These are phyloP conservation scores for Phlyctochytrium planicorne DNA, from an alignment of 192 early-diverging fungal genomes.

Conservation along the genomic window DNA sequence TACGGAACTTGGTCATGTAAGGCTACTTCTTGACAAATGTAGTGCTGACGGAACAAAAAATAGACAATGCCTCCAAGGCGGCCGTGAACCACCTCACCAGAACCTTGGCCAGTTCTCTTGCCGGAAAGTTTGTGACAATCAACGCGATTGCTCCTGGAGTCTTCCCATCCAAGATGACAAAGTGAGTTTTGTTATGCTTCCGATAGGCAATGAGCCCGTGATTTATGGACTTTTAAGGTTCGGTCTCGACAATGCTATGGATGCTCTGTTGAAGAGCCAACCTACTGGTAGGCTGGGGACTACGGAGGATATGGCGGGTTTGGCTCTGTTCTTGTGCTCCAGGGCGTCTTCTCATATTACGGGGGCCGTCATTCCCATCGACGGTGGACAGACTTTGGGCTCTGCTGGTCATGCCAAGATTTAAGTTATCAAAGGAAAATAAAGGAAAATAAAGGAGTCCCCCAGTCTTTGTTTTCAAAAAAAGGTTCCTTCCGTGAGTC, in stretches of 20 bases:
- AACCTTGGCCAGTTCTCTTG: slow-evolving; percentile 36
- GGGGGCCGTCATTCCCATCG: slow-evolving; percentile 78
- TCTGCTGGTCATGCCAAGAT: slow-evolving; percentile 7
- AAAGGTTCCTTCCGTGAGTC: too few species aligned
- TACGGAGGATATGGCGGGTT: slow-evolving; percentile 83
- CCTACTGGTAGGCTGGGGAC: slow-evolving; percentile 78
- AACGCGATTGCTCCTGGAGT: slow-evolving; percentile 56
- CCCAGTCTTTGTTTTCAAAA: too few species aligned
- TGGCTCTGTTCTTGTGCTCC: slow-evolving; percentile 74
- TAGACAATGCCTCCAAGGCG: slow-evolving; percentile 48
- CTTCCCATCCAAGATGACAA: slow-evolving; percentile 52
- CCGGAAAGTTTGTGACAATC: slow-evolving; percentile 34
- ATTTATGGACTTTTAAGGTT: slow-evolving; percentile 46
- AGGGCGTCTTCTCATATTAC: slow-evolving; percentile 77
- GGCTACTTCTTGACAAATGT: slow-evolving; percentile 3
- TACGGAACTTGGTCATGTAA: slow-evolving; percentile 48
- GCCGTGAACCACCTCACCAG: slow-evolving; percentile 59
- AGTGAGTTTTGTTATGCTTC: slow-evolving; percentile 31
- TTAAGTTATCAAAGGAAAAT: slow-evolving; percentile 28
- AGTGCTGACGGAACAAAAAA: slow-evolving; percentile 3
- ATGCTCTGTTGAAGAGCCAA: slow-evolving; percentile 33
- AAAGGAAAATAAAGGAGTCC: too few species aligned
- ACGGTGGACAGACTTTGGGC: slow-evolving; percentile 69
- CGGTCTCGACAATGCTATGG: slow-evolving; percentile 55
- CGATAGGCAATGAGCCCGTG: too few species aligned